Evolutionary conservation across 768 basidiomycete species (phyloP).

Genomic region (Boletus sp.): DNA sequence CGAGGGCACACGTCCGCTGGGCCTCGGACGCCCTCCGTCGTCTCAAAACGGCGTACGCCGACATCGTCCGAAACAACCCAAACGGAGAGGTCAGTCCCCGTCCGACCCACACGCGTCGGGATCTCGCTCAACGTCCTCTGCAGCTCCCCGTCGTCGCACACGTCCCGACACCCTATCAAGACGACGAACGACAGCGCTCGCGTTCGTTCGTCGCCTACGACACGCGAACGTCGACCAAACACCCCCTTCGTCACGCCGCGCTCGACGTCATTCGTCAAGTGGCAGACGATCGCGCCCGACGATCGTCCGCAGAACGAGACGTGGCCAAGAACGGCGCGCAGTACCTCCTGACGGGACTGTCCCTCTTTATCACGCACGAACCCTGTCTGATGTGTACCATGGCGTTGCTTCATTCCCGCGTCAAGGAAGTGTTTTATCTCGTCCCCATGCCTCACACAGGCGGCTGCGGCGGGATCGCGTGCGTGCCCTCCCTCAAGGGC

Average conservation of each 20-base stretch:
- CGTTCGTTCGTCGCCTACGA: slow-evolving; percentile 60
- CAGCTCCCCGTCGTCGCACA: slow-evolving; percentile 77
- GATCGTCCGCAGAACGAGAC: slow-evolving; percentile 10
- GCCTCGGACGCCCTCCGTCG: slow-evolving; percentile 63
- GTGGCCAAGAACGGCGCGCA: slow-evolving; percentile 59
- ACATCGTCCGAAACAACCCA: slow-evolving; percentile 31
- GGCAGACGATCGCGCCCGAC: slow-evolving; percentile 51
- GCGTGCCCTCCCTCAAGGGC: slow-evolving; percentile 76
- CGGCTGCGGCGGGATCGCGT: slow-evolving; percentile 77
- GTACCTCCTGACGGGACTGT: slow-evolving; percentile 84
- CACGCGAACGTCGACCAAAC: slow-evolving; percentile 60
- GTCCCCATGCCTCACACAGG: slow-evolving; percentile 75
- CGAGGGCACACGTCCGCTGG: slow-evolving; percentile 67
- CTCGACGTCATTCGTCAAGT: slow-evolving; percentile 72
- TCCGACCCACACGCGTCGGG: neutral
- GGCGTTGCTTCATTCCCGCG: slow-evolving; percentile 93
- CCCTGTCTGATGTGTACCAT: slow-evolving; percentile 98
- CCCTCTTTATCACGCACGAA: slow-evolving; percentile 91
- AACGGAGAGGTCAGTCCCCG: slow-evolving; percentile 57
- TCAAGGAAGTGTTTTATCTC: slow-evolving; percentile 80
- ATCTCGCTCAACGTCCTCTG: neutral
- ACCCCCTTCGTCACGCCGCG: slow-evolving; percentile 85
- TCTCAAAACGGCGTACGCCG: slow-evolving; percentile 49
- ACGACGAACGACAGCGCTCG: slow-evolving; percentile 18
- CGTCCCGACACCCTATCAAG: slow-evolving; percentile 55